Conservation (phyloP, 2,329 filamentous ascomycete species). For the Penicillium sp. region DNA sequence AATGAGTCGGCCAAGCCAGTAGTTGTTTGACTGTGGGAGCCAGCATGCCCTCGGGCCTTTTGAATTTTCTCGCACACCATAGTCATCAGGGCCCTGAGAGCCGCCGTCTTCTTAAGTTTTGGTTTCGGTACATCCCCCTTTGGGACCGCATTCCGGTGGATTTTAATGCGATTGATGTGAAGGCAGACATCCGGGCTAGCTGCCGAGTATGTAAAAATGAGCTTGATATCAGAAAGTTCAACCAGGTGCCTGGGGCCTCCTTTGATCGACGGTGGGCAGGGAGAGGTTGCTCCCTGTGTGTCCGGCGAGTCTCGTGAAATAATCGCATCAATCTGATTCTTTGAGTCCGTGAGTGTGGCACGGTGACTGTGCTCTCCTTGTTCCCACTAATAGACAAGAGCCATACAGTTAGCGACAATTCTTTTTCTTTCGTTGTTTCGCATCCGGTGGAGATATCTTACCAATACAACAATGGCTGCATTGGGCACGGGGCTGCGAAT, state of each 20-base stretch:
- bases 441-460: not conserved
- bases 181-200: slow-evolving; percentile 25
- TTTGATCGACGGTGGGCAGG: slow-evolving; percentile 16
- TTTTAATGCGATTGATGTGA: slow-evolving; percentile 25
- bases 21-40: not conserved
- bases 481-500: slow-evolving; percentile 3
- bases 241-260: slow-evolving; percentile 29
- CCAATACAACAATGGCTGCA: slow-evolving; percentile 26
- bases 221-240: slow-evolving; percentile 34
- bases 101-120: slow-evolving; percentile 18
- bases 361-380: slow-evolving; percentile 12
- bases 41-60: slow-evolving; percentile 2
- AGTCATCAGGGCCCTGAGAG: slow-evolving; percentile 20
- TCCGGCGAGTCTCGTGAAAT: slow-evolving; percentile 29
- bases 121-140: slow-evolving; percentile 18
- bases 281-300: slow-evolving; percentile 18
- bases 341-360: slow-evolving; percentile 36
- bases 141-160: slow-evolving; percentile 22
- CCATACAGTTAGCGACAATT: not conserved
- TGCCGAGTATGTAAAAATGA: slow-evolving; percentile 34
- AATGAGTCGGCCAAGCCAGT: not conserved
- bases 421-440: too few relatives aligned
- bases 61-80: slow-evolving; percentile 8
- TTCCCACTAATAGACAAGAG: slow-evolving; percentile 27
- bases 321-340: slow-evolving; percentile 34